Evolutionary conservation across 2,329 filamentous ascomycete genomes (phyloP), one percentile per base, ranked within the genome.

Genomic region (Clonostachys byssicola): DNA sequence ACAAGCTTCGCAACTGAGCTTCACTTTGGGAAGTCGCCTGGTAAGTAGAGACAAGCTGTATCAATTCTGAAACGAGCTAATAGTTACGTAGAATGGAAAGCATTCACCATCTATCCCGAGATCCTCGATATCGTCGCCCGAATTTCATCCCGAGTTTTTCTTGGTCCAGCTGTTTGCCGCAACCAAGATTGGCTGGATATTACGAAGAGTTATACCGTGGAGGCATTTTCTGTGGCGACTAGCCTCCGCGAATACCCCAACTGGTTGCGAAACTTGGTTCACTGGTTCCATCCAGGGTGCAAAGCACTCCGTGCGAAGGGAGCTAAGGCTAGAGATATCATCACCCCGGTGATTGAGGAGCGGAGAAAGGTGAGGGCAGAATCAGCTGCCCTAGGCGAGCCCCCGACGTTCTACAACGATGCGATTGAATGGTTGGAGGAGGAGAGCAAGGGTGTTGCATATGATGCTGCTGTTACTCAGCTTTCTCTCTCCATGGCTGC

Each of bases 391-490:
- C 47, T 14, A 53, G 74, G 0, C 63, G 68, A 13, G 65, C 71
- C 38, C 55, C 60, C 56, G 7, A 12, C 20, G 9, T 58, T 62
- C 34, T 63, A 66, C 3, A 71, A 74, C 43, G 71, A 74, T 44
- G 59, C 73, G 51, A 67, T 72, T 33, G 69, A 73, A 52, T 74
- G 71, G 71, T 58, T 74, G 3, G 67, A 73, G 45, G 54, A 60
- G 34, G 62, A 60, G 0, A 68, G 72, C 76, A 46, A 76, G 74
- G 3, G 71, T 74, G 14, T 77, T 79, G 35, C 76, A 80, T 59
- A 80, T 77, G 2, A 77, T 77, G 0, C 67, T 49, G 64, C 70
- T 2, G 62, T 72, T 49, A 52, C 74, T 30, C 70, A 74, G 52
- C 62, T 75, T n/a, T 62, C 74, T 34, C 53, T 74, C 10, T 65